Conservation (phyloP, 345 rosid species). For the Citrus trifoliata region DNA sequence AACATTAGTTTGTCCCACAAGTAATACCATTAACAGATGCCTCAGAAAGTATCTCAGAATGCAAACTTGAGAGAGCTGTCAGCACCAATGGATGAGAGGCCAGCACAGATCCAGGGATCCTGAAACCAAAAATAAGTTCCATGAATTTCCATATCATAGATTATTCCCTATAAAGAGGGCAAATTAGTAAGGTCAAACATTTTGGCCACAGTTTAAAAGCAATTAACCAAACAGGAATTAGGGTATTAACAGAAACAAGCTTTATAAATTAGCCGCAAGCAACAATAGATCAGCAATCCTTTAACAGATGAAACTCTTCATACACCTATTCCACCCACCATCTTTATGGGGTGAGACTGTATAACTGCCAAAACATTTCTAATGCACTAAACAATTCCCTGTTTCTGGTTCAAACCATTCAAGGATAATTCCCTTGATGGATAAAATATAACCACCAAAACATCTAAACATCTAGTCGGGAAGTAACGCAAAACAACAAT, state of each 20-base stretch:
- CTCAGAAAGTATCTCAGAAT: slow-evolving; percentile 82
- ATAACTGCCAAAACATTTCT: too few species aligned
- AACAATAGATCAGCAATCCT: not conserved
- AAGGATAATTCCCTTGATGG: not conserved
- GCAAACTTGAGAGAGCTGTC: slow-evolving; percentile 90
- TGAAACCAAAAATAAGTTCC: slow-evolving; percentile 41
- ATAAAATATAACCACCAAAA: not conserved
- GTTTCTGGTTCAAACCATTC: not conserved
- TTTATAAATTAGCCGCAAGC: not conserved
- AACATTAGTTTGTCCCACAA: slow-evolving; percentile 15
- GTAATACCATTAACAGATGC: slow-evolving; percentile 94
- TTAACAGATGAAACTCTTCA: not conserved
- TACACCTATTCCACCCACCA: not conserved
- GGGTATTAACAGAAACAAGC: not conserved
- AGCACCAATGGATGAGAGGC: slow-evolving; percentile 86
- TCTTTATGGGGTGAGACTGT: not conserved
- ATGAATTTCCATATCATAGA: not conserved
- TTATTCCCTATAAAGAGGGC: not conserved
- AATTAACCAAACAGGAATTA: not conserved
- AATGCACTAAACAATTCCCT: too few species aligned
- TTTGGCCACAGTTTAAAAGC: not conserved
- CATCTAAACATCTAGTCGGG: not conserved
- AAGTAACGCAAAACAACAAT: not conserved
- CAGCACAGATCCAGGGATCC: slow-evolving; percentile 81
- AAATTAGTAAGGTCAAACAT: not conserved